Evolutionary conservation across 2,329 filamentous ascomycete species (phyloP), one percentile per base, ranked within the genome.

Genomic region (Aspergillus aculeatinus): DNA sequence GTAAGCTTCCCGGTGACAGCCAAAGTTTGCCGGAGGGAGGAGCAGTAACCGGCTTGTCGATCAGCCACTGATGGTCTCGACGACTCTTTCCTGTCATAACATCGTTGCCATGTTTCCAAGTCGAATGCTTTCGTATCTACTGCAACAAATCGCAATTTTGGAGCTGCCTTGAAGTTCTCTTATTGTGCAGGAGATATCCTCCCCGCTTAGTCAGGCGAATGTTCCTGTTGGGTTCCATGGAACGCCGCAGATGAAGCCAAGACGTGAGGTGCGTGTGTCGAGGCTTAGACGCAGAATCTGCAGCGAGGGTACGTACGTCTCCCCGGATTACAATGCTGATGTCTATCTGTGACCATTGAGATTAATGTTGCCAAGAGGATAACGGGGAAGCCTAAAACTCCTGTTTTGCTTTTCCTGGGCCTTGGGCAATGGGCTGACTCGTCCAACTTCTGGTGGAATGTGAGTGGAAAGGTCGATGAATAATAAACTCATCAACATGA

Each of bases 351-450:
- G 33, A 12, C 33, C 14, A 2, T 35, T 0, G 39, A 44, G 16
- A 44, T 44, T 19, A 19, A 7, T 25, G 35, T 12, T 52, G 56
- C 59, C 59, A 61, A 61, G 59, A 33, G 16, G 48, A 39, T 33
- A 61, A 61, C 59, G 39, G 48, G 51, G 59, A 49, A 56, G 59
- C 59, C 59, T 61, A 61, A 42, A 44, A 44, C 39, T 44, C 16
- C 39, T 44, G 5, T 44, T 44, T 44, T 19, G 14, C 6, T 44
- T 44, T 19, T 44, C 16, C 16, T 44, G 25, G 27, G 19, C 55
- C 31, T 27, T 51, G 48, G 48, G 19, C 44, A 48, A 47, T 51
- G 48, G 55, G 14, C n/a, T 21, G 35, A 48, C 25, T 4, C 19
- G 14, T 23, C 14, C 48, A 52, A 44, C 27, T 19, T 23, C 14